Evolutionary conservation across 148 eudicot genomes (phyloP).

Genomic region (Linanthus parryae): DNA sequence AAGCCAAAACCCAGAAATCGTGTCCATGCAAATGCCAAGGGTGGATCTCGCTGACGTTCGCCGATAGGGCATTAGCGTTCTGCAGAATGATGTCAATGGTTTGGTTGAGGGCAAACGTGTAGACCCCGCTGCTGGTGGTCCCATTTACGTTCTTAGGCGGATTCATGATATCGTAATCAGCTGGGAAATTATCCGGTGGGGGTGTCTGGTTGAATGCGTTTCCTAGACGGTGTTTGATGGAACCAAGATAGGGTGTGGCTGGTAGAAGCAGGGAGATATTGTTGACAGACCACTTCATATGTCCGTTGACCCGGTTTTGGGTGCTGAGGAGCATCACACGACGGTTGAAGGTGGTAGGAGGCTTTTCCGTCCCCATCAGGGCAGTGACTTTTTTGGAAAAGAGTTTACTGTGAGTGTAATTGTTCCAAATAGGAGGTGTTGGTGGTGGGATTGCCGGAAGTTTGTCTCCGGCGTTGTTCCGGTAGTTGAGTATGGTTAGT

Average conservation of each 20-base stretch:
- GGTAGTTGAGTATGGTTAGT: constrained; percentile 59
- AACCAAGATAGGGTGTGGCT: constrained; percentile 63
- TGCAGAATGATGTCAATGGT: constrained; percentile 70
- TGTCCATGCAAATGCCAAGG: constrained; percentile 97
- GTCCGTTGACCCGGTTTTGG: constrained; percentile 54
- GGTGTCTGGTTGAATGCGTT: constrained; percentile 20
- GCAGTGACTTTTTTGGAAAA: constrained; percentile 44
- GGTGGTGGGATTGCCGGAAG: constrained; percentile 57
- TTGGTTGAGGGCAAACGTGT: constrained; percentile 30
- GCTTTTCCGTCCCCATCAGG: constrained; percentile 39
- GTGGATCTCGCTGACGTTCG: constrained; percentile 57
- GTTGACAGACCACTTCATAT: constrained; percentile 70
- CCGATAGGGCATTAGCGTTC: constrained; percentile 55
- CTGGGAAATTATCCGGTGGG: constrained; percentile 43
- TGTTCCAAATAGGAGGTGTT: constrained; percentile 49
- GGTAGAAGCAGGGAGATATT: constrained; percentile 65
- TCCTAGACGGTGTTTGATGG: constrained; percentile 34
- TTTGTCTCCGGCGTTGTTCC: constrained; percentile 17
- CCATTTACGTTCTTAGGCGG: constrained; percentile 46
- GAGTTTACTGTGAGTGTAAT: constrained; percentile 45
- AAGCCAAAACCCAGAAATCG: constrained; percentile 88
- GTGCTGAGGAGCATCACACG: constrained; percentile 61
- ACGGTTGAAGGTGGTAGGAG: constrained; percentile 32
- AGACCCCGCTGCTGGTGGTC: constrained; percentile 46
- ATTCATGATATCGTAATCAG: constrained; percentile 34